A percentile compares a stretch with the other conserved stretches of the same genome.
Conservation (phyloP, 306 rosid genomes). For the Calophaca sinica region DNA sequence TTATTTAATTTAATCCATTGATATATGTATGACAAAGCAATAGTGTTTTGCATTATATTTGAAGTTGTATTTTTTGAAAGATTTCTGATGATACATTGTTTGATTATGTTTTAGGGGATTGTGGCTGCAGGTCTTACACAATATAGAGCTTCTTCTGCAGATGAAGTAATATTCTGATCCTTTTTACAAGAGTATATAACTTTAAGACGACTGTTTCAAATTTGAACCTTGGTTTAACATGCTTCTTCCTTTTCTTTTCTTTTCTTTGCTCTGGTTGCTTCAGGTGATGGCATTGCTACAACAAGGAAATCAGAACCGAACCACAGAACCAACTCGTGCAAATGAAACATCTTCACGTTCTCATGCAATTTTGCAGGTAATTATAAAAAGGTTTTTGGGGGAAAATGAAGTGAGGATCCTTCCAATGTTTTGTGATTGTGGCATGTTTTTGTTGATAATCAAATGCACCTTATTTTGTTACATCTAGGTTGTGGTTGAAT, state of each 20-base stretch:
- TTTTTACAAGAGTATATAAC: conserved; percentile 1
- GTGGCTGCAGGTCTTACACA: conserved; percentile 96
- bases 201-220: conserved; percentile 22
- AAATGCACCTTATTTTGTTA: conserved; percentile 35
- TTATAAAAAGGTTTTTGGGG: background rate
- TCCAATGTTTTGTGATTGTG: conserved; percentile 5
- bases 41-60: background rate
- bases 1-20: conserved; percentile 19
- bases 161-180: conserved; percentile 70
- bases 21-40: conserved; percentile 28
- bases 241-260: conserved; percentile 8
- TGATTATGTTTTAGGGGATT: conserved; percentile 68
- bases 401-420: background rate
- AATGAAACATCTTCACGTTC: conserved; percentile 98
- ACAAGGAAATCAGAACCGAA: conserved; percentile 90
- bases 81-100: conserved; percentile 34
- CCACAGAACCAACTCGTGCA: conserved; percentile 95
- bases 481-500: conserved; percentile 81
- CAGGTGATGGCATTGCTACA: conserved; percentile 98
- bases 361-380: conserved; percentile 97
- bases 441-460: conserved; percentile 39
- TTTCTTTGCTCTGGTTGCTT: conserved; percentile 37
- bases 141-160: conserved; percentile 94
- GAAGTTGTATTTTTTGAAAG: conserved; percentile 13
- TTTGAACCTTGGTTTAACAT: conserved; percentile 21